Evolutionary conservation across 2,329 filamentous ascomycete species (phyloP).

Genomic region (Samsoniella hepiali): DNA sequence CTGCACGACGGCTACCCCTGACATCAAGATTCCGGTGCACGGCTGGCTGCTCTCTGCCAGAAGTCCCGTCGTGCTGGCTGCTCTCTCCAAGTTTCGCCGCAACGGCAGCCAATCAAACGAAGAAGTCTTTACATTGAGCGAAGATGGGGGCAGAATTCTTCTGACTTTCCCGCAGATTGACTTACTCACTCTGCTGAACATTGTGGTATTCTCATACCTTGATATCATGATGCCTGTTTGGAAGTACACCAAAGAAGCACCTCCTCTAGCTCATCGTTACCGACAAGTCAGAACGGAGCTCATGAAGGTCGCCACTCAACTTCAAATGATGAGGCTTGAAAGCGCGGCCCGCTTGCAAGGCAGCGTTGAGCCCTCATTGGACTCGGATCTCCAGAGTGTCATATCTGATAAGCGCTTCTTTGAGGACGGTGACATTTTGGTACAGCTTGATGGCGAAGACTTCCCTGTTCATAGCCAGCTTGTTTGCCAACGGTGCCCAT

Average conservation of each 20-base stretch:
- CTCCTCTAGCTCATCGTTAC: conserved; percentile 66
- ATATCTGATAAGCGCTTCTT: conserved; percentile 69
- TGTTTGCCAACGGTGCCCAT: conserved; percentile 80
- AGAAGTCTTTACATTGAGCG: conserved; percentile 32
- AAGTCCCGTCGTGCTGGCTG: conserved; percentile 64
- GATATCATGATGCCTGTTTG: conserved; percentile 81
- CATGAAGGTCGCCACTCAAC: conserved; percentile 74
- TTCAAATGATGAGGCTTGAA: conserved; percentile 72
- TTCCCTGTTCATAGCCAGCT: conserved; percentile 73
- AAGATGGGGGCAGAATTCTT: conserved; percentile 48
- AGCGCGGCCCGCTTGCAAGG: conserved; percentile 73
- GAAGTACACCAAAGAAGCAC: conserved; percentile 69
- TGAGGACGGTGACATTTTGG: conserved; percentile 71
- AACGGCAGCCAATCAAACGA: conserved; percentile 23
- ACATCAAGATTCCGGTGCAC: conserved; percentile 75
- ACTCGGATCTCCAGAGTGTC: conserved; percentile 67
- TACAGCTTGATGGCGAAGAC: conserved; percentile 74
- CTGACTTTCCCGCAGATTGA: conserved; percentile 69
- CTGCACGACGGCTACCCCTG: conserved; percentile 59
- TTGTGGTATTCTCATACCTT: conserved; percentile 77
- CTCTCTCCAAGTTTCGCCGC: conserved; percentile 54
- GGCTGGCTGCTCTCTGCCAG: conserved; percentile 75
- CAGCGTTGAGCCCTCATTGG: conserved; percentile 59
- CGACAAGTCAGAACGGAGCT: conserved; percentile 78
- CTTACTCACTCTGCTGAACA: conserved; percentile 72